Conservation (phyloP, 805 yeast species). For the Kodamaea neixiangensis region DNA sequence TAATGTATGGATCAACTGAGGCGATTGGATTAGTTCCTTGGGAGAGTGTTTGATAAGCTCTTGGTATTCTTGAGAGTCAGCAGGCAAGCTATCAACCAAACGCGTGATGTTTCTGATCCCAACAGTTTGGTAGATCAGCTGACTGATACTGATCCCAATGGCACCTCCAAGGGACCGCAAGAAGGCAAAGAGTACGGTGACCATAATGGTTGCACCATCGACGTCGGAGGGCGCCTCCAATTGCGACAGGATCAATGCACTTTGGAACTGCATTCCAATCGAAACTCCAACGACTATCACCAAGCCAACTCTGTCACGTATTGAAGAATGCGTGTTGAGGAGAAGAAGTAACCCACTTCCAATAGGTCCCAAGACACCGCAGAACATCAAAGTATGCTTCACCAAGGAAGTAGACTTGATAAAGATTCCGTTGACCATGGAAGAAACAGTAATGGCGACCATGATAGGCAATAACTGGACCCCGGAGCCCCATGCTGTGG, state of each 20-base stretch:
- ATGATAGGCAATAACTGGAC: conserved; percentile 38
- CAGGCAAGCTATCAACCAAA: conserved; percentile 16
- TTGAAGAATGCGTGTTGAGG: conserved; percentile 23
- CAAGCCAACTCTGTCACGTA: conserved; percentile 30
- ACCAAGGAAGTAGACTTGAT: conserved; percentile 29
- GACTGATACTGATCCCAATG: conserved; percentile 32
- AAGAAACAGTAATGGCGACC: conserved; percentile 32
- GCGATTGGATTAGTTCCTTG: background rate
- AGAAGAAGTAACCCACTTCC: conserved; percentile 37
- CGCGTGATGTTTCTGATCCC: conserved; percentile 19
- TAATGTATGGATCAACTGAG: background rate
- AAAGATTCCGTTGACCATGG: conserved; percentile 33
- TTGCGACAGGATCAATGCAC: conserved; percentile 36
- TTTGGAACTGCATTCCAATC: conserved; percentile 39
- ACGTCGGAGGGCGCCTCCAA: conserved; percentile 35
- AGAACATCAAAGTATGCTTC: conserved; percentile 32
- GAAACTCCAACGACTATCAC: conserved; percentile 37
- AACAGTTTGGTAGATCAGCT: conserved; percentile 27
- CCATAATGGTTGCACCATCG: conserved; percentile 36
- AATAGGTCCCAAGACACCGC: conserved; percentile 32
- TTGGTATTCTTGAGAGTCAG: conserved; percentile 14
- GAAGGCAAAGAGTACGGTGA: conserved; percentile 35
- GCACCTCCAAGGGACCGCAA: conserved; percentile 33
- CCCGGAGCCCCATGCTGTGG: conserved; percentile 38
- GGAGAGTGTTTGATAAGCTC: conserved; percentile 10